Evolutionary conservation across 2,329 filamentous ascomycete species (phyloP).

Genomic region (Pseudogymnoascus pannorum): DNA sequence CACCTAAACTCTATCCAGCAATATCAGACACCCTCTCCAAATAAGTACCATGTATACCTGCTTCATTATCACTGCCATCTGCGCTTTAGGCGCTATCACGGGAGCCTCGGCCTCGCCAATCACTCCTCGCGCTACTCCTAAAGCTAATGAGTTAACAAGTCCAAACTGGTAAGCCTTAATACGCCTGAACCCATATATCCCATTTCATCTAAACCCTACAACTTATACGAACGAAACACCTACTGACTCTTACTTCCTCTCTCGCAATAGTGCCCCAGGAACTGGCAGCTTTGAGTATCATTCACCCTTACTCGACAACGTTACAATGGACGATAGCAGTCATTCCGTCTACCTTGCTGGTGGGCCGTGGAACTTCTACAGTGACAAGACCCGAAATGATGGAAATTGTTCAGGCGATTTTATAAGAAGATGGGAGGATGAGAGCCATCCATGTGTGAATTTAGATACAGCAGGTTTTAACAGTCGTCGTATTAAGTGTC

Average conservation of each 20-base stretch:
- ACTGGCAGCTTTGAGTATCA: not conserved
- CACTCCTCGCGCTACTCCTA: not conserved
- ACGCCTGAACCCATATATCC: not conserved
- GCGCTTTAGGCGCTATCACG: not conserved
- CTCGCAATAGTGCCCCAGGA: not conserved
- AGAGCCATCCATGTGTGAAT: not conserved
- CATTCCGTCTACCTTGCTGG: not conserved
- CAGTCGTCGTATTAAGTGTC: not conserved
- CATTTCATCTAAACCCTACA: not conserved
- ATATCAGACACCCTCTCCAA: not conserved
- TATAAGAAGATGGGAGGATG: not conserved
- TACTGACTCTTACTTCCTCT: not conserved
- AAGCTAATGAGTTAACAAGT: not conserved
- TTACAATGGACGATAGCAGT: not conserved
- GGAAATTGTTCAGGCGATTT: not conserved
- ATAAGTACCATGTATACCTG: not conserved
- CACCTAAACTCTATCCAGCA: not conserved
- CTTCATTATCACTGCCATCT: not conserved
- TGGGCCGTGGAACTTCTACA: not conserved
- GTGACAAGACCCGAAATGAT: not conserved
- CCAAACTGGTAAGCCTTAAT: not conserved
- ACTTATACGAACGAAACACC: not conserved
- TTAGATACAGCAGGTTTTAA: not conserved
- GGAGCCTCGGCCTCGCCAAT: not conserved
- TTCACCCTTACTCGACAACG: not conserved